phyloP scores from a whole-genome alignment of 2,329 filamentous ascomycete genomes.

The Leptoxyphium fumago region DNA sequence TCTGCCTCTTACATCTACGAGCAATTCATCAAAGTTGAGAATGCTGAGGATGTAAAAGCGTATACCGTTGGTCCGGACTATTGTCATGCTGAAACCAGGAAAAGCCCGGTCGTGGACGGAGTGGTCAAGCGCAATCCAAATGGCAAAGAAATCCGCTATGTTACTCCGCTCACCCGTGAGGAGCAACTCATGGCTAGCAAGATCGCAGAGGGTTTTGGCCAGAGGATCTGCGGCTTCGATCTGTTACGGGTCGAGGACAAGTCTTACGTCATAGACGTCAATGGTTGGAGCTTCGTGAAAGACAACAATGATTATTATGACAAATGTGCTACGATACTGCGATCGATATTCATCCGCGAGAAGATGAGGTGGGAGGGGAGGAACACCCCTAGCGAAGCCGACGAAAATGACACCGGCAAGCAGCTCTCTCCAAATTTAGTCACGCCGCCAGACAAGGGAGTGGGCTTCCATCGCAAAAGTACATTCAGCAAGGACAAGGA shows the following conservation, averaged over 20 bases:
- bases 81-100: conserved; percentile 92
- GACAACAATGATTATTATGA: conserved; percentile 99
- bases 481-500: conserved; percentile 13
- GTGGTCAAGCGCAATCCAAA: conserved; percentile 92
- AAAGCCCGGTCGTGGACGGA: conserved; percentile 93
- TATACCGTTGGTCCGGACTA: conserved; percentile 90
- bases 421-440: conserved; percentile 1
- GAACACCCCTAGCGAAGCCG: conserved; percentile 10
- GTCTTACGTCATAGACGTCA: conserved; percentile 97
- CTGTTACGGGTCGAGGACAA: conserved; percentile 73
- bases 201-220: conserved; percentile 83
- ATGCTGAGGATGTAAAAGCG: conserved; percentile 95
- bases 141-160: conserved; percentile 91
- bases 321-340: conserved; percentile 71
- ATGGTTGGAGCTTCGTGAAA: conserved; percentile 99
- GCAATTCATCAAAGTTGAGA: conserved; percentile 91
- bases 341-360: conserved; percentile 76
- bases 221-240: conserved; percentile 92
- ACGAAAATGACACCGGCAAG: conserved; percentile 7
- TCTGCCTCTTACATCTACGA: conserved; percentile 88
- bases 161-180: conserved; percentile 66
- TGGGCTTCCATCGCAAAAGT: conserved; percentile 16
- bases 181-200: conserved; percentile 78
- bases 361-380: conserved; percentile 43
- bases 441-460: background rate